These are phyloP conservation scores for Hemisphaericaspora xylanilytica DNA, from an alignment of 1,139 yeast species.

Conservation along the genomic window DNA sequence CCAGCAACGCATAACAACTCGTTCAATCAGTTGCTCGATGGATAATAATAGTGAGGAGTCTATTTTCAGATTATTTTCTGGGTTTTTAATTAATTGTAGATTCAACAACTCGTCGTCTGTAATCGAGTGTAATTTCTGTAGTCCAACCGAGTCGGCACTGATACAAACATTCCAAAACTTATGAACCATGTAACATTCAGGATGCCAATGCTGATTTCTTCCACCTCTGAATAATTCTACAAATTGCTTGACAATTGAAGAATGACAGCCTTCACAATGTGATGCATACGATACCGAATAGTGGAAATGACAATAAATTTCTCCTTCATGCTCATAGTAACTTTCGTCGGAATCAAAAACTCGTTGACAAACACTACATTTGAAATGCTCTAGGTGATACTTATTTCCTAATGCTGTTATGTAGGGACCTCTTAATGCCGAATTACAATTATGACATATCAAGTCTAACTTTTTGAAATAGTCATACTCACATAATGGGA, in stretches of 20 bases:
- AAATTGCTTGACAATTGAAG: slow-evolving; percentile 89
- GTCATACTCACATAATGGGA: slow-evolving; percentile 90
- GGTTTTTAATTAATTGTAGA: slow-evolving; percentile 9
- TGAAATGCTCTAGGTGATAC: slow-evolving; percentile 93
- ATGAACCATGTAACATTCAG: slow-evolving; percentile 97
- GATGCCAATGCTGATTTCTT: slow-evolving; percentile 97
- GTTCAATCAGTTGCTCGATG: slow-evolving; percentile 66
- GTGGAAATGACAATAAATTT: slow-evolving; percentile 87
- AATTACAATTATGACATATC: slow-evolving; percentile 80
- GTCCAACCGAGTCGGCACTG: slow-evolving; percentile 62
- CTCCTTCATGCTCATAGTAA: slow-evolving; percentile 82
- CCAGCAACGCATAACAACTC: slow-evolving; percentile 80
- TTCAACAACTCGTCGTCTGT: slow-evolving; percentile 22
- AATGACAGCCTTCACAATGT: slow-evolving; percentile 90
- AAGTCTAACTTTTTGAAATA: slow-evolving; percentile 82
- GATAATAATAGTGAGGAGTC: slow-evolving; percentile 52
- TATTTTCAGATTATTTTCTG: slow-evolving; percentile 20
- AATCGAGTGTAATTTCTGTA: slow-evolving; percentile 24
- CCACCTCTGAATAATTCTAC: slow-evolving; percentile 93
- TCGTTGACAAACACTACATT: slow-evolving; percentile 82
- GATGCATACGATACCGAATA: slow-evolving; percentile 83
- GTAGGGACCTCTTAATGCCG: slow-evolving; percentile 87
- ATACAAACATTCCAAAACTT: slow-evolving; percentile 93
- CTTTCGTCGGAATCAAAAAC: slow-evolving; percentile 92
- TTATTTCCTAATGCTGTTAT: slow-evolving; percentile 91